Evolutionary conservation across 768 basidiomycete genomes (phyloP).

Genomic region (Tricholoma saponaceum): DNA sequence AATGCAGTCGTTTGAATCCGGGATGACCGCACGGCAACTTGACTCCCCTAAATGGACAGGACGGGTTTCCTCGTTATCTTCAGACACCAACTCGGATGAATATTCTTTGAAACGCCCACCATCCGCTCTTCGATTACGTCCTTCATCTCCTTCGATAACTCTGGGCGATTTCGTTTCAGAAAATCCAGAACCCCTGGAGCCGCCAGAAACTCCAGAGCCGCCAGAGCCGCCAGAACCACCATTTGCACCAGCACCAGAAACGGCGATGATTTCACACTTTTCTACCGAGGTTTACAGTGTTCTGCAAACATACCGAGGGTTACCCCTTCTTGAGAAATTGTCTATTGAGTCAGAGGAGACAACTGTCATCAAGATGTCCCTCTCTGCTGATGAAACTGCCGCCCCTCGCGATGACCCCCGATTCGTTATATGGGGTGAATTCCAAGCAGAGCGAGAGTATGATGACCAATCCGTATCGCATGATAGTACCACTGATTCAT

Average conservation of each 20-base stretch:
- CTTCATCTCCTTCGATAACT: slow-evolving; percentile 7
- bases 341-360: slow-evolving; percentile 51
- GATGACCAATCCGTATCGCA: slow-evolving; percentile 31
- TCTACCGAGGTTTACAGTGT: slow-evolving; percentile 78
- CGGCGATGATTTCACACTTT: slow-evolving; percentile 56
- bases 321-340: slow-evolving; percentile 69
- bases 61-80: slow-evolving; percentile 9
- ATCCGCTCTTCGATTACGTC: slow-evolving; percentile 21
- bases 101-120: slow-evolving; percentile 19
- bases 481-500: slow-evolving; percentile 30
- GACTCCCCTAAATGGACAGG: slow-evolving; percentile 20
- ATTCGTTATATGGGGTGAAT: slow-evolving; percentile 87
- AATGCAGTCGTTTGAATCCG: slow-evolving; percentile 87
- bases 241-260: slow-evolving; percentile 39
- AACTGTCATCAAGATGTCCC: slow-evolving; percentile 69
- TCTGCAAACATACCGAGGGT: slow-evolving; percentile 72
- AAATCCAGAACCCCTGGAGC: slow-evolving; percentile 4
- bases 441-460: slow-evolving; percentile 27
- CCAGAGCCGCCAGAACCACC: slow-evolving; percentile 15
- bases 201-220: slow-evolving; percentile 10
- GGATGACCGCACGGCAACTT: slow-evolving; percentile 64
- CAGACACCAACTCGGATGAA: slow-evolving; percentile 13
- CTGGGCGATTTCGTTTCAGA: slow-evolving; percentile 7
- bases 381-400: slow-evolving; percentile 61
- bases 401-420: slow-evolving; percentile 84